These are phyloP conservation scores for Melanopsichium pennsylvanicum DNA, from an alignment of 1,284 basidiomycete genomes.

Conservation along the genomic window DNA sequence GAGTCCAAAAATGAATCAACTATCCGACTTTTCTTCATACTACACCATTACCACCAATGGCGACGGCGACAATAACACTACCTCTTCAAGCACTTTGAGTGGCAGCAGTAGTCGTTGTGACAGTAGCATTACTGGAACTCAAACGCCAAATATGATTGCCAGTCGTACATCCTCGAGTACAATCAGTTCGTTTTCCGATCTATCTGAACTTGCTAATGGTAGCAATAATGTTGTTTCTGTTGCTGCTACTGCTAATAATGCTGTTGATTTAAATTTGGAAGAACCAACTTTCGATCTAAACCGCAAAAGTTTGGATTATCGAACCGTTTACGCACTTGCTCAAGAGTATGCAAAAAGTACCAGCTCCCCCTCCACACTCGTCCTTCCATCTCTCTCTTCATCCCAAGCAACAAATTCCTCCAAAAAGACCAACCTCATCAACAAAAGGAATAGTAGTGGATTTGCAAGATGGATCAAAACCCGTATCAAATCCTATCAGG, in stretches of 20 bases:
- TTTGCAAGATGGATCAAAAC: neutral
- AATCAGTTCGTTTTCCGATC: slow-evolving; percentile 17
- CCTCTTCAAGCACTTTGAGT: neutral
- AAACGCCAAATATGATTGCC: slow-evolving; percentile 16
- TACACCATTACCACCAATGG: neutral
- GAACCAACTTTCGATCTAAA: slow-evolving; percentile 37
- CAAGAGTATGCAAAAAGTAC: slow-evolving; percentile 18
- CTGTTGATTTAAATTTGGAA: too few relatives aligned
- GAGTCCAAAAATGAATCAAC: too few relatives aligned
- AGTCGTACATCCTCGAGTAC: slow-evolving; percentile 14
- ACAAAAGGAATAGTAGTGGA: neutral
- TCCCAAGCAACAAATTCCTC: too few relatives aligned
- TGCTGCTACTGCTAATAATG: too few relatives aligned
- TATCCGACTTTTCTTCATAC: neutral
- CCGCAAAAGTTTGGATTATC: slow-evolving; percentile 10
- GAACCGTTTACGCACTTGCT: slow-evolving; percentile 9
- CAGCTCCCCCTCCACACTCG: too few relatives aligned
- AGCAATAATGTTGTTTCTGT: too few relatives aligned
- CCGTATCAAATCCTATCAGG: neutral
- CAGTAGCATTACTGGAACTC: neutral
- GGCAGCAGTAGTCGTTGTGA: neutral
- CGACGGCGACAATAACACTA: neutral
- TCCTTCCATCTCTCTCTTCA: too few relatives aligned
- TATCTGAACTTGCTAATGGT: slow-evolving; percentile 6
- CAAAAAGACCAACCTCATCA: neutral